Evolutionary conservation across 371 early-diverging fungal species (phyloP).

Genomic region (Batkoa obscura): DNA sequence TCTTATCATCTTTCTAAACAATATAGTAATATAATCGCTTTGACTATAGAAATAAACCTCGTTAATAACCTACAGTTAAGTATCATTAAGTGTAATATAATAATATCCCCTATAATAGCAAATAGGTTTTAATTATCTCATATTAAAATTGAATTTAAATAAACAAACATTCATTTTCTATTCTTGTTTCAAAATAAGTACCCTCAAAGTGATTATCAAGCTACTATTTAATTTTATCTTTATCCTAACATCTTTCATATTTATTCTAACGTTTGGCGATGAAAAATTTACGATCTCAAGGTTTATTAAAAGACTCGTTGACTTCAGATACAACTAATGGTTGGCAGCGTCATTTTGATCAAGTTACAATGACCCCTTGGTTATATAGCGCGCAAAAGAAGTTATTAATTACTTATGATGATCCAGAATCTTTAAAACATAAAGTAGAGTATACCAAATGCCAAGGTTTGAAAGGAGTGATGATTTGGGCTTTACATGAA

Average conservation of each 20-base stretch:
- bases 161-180: constrained; percentile 8
- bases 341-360: constrained; percentile 38
- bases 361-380: constrained; percentile 41
- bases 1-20: constrained; percentile 13
- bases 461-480: constrained; percentile 29
- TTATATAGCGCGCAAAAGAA: constrained; percentile 28
- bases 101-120: constrained; percentile 13
- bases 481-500: constrained; percentile 30
- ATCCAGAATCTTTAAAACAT: constrained; percentile 26
- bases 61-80: constrained; percentile 25
- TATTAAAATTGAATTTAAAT: constrained; percentile 7
- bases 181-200: constrained; percentile 9
- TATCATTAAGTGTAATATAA: constrained; percentile 38
- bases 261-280: constrained; percentile 45
- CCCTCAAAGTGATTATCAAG: constrained; percentile 23
- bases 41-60: constrained; percentile 46
- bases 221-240: constrained; percentile 29
- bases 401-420: constrained; percentile 38
- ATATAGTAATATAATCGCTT: constrained; percentile 31
- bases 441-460: constrained; percentile 32
- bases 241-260: constrained; percentile 14
- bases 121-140: constrained; percentile 7
- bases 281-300: constrained; percentile 32
- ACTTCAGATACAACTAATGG: constrained; percentile 21
- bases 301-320: constrained; percentile 24